These are phyloP conservation scores for Sedum album DNA, from an alignment of 164 flowering plant species.

Conservation along the genomic window DNA sequence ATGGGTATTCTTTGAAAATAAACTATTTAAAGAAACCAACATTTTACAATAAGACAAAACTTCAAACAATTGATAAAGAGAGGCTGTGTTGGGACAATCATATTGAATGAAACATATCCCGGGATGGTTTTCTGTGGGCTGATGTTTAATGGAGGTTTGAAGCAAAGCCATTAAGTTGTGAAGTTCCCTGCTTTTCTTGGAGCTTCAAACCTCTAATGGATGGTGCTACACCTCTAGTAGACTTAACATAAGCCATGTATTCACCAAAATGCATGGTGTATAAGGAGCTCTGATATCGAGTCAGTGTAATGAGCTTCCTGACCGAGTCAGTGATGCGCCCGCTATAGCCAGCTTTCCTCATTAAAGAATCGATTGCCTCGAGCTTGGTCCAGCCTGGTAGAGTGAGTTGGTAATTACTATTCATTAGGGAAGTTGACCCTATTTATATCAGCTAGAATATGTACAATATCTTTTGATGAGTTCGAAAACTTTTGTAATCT, in stretches of 20 bases:
- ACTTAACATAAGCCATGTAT: slow-evolving; percentile 20
- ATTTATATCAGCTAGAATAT: background rate
- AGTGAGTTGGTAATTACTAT: background rate
- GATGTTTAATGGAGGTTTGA: background rate
- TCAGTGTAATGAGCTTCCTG: slow-evolving; percentile 55
- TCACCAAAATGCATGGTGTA: slow-evolving; percentile 74
- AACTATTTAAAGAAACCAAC: too few species aligned
- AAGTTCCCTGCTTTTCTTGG: background rate
- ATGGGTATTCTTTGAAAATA: too few species aligned
- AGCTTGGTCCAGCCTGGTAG: slow-evolving; percentile 61
- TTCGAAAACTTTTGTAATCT: background rate
- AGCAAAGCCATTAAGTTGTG: background rate
- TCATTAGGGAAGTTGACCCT: too few species aligned
- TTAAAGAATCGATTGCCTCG: slow-evolving; percentile 84
- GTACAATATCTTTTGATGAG: background rate
- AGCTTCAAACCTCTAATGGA: slow-evolving; percentile 8
- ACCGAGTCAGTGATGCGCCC: slow-evolving; percentile 66
- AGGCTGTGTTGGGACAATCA: background rate
- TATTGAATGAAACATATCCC: too few species aligned
- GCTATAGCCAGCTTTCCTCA: slow-evolving; percentile 84
- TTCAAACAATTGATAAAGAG: too few species aligned
- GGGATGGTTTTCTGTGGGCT: too few species aligned
- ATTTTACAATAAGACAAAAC: too few species aligned
- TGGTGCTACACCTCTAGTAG: slow-evolving; percentile 5
- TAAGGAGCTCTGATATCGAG: slow-evolving; percentile 91